A percentile compares a stretch with the other conserved stretches of the same genome.
phyloP scores from a whole-genome alignment of 78 protist species.

The Corallochytrium limacisporum region DNA sequence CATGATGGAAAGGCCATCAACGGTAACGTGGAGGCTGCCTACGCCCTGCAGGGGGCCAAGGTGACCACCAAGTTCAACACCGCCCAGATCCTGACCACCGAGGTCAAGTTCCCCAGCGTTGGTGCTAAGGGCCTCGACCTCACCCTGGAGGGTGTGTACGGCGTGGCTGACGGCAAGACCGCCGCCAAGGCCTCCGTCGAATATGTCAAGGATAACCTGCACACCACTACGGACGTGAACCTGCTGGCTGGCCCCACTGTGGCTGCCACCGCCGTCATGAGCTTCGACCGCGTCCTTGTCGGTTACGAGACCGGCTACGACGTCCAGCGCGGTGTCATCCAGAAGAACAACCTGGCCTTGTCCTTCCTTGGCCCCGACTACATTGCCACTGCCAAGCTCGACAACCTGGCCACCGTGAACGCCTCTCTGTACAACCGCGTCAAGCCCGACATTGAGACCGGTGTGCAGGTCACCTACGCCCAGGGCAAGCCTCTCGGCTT shows the following conservation, averaged over 20 bases:
- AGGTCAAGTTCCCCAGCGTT: not conserved
- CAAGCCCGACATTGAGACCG: too few relatives aligned
- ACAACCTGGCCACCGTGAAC: too few relatives aligned
- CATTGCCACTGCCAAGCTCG: not conserved
- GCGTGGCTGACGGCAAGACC: not conserved
- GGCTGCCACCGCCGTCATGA: not conserved
- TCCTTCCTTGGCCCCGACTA: not conserved
- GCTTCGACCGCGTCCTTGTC: not conserved
- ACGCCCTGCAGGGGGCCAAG: not conserved
- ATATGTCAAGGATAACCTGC: not conserved
- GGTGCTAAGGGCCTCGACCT: not conserved
- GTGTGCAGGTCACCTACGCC: too few relatives aligned
- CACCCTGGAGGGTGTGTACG: not conserved
- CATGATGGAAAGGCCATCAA: not conserved
- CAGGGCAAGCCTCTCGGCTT: too few relatives aligned
- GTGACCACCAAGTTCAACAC: slow-evolving; percentile 15
- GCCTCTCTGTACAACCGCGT: too few relatives aligned
- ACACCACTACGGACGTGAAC: not conserved
- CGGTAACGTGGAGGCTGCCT: slow-evolving; percentile 9
- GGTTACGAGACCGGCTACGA: slow-evolving; percentile 5
- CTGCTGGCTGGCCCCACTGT: not conserved
- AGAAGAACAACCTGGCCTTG: not conserved
- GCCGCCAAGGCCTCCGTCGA: not conserved
- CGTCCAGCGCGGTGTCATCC: not conserved
- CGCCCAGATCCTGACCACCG: not conserved